Conservation (phyloP, 1,284 basidiomycete genomes). For the Rhodotorula sp. region DNA sequence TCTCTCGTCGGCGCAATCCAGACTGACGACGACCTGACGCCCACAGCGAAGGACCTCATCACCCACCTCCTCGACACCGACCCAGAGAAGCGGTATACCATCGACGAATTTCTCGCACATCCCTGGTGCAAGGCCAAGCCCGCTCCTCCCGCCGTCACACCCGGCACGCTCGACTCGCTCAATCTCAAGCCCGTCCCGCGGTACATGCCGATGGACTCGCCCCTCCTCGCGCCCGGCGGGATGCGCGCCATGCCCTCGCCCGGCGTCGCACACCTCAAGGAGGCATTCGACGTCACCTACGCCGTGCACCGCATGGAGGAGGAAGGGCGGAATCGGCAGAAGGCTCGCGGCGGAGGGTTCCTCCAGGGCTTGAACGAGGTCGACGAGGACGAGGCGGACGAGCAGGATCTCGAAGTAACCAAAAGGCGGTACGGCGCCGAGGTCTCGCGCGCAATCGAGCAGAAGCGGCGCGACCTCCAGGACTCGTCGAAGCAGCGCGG, state of each 20-base stretch:
- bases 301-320: slow-evolving; percentile 99
- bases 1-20: neutral
- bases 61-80: slow-evolving; percentile 94
- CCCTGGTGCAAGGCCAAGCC: slow-evolving; percentile 76
- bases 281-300: slow-evolving; percentile 98
- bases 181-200: slow-evolving; percentile 44
- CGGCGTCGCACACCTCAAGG: slow-evolving; percentile 81
- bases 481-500: slow-evolving; percentile 51
- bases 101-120: slow-evolving; percentile 95
- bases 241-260: slow-evolving; percentile 78
- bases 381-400: slow-evolving; percentile 64
- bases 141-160: slow-evolving; percentile 56
- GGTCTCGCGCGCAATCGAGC: slow-evolving; percentile 46
- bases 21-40: neutral
- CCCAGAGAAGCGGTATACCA: slow-evolving; percentile 90
- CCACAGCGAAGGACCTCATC: slow-evolving; percentile 89
- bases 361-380: slow-evolving; percentile 80
- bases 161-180: slow-evolving; percentile 59
- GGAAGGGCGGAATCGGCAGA: slow-evolving; percentile 75
- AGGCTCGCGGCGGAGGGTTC: slow-evolving; percentile 73
- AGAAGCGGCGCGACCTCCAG: slow-evolving; percentile 38
- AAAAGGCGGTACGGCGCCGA: slow-evolving; percentile 47
- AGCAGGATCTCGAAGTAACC: slow-evolving; percentile 51
- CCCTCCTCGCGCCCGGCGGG: slow-evolving; percentile 71
- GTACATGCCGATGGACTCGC: slow-evolving; percentile 78